Base-by-base conservation (phyloP, 2,329 filamentous ascomycete species). In the Xylariaceae sp. region DNA sequence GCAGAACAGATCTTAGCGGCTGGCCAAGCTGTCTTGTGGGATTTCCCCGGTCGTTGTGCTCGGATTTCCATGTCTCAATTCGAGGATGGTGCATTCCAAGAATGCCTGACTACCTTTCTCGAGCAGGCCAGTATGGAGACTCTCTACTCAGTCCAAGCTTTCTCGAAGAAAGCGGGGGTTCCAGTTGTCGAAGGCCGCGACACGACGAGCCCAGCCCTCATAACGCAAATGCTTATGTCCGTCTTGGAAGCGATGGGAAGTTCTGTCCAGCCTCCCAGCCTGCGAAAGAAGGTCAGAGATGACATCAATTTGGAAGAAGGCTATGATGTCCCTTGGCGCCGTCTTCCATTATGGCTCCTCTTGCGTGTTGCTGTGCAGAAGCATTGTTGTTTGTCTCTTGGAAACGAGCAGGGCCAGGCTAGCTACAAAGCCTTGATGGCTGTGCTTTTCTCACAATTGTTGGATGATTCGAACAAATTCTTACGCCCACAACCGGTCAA, bases 221-320 rank as follows among this genome's bases (percentile, higher is more conserved):
- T 88, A 3, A 77, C 72, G 0, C 71, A 79, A 7, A 68, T 85
- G 47, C 67, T 87, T 7, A 77, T 85, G 64, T 72, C 79, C 0
- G 58, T 86, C 0, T 61, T 88, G 0, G 74, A 80, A 54, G 74
- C 70, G 0, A 67, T 76, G 6, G 83, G 83, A 0, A 44, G 56
- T 0, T 52, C 64, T 0, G 47, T 66, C 0, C 43, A 61, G 1
- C 63, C 72, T 0, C 52, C 63, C 0, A 20, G 67, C 0, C 57
- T 85, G 1, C 66, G 66, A 0, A 88, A 88, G 56, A 68, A 75
- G 2, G 72, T 86, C 0, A 71, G 79, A 0, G 84, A 87, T 40
- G 81, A 85, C n/a, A 74, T 85, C 0, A 71, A 69, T 11, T 73
- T 78, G 58, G 57, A 64, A 1, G 57, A 72, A 1, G 67, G 71